Base-by-base conservation (phyloP, 139 green algal species). In the Trebouxia sp. region DNA sequence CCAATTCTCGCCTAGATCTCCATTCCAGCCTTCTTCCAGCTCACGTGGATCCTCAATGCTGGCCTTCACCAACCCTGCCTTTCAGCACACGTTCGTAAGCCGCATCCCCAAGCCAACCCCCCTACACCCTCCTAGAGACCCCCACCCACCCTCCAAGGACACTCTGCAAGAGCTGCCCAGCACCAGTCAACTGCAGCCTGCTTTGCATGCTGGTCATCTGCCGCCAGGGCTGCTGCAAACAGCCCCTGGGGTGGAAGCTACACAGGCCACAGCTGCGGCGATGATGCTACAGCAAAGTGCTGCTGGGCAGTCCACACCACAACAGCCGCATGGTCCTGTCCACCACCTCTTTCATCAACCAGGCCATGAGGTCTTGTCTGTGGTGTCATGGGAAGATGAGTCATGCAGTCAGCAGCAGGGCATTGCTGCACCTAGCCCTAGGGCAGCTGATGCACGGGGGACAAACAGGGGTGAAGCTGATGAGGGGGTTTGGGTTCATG, bases 31-130 rank as follows among this genome's bases (percentile, higher is more conserved):
- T n/a, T n/a, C 15, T n/a, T 28, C 32, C 1, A 42, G 0, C 17
- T 43, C 35, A 30, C 20, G 32, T 22, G 62, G 32, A 6, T 72
- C 62, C 14, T 35, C 62, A 12, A 72, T 72, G 32, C 62, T 45
- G 9, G 62, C 62, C 5, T 72, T 45, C 62, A 72, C 62, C 14
- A 72, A 72, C 15, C 62, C 62, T 28, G 62, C 62, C 32, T 72
- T 72, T 35, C 35, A 8, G 11, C 62, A 32, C 24, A 14, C 62
- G 3, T 72, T 72, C 11, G 62, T 72, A 2, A 72, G 62, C 62
- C 62, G 62, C 32, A 72, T 72, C 62, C 62, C 62, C 32, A 72
- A 72, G 62, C 62, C 62, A 45, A 35, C 62, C 35, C 62, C 62
- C 17, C 35, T 14, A 17, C 32, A 43, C 20, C 62, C 62, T 30